Evolutionary conservation across 106 monocot species (phyloP).

Genomic region (Dioscorea dumetorum): DNA sequence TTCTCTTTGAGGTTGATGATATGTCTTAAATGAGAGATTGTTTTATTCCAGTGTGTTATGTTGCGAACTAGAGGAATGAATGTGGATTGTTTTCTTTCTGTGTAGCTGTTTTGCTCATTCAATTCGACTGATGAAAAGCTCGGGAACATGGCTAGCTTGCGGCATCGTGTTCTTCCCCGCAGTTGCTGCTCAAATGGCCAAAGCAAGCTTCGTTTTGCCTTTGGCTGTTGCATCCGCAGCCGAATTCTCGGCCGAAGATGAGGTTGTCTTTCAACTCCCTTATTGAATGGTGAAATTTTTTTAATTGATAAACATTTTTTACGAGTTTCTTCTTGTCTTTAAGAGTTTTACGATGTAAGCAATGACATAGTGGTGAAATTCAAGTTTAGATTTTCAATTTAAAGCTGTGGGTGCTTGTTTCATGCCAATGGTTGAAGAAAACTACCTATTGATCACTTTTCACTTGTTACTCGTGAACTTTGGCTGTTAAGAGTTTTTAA

Average conservation of each 20-base stretch:
- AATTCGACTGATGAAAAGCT: constrained; percentile 70
- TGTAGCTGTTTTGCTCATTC: constrained; percentile 64
- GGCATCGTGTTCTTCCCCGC: constrained; percentile 88
- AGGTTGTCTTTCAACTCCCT: constrained; percentile 32
- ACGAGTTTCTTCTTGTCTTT: too few relatives aligned
- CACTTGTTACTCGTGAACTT: neutral
- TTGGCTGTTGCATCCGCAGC: constrained; percentile 85
- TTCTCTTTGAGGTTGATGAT: constrained; percentile 78
- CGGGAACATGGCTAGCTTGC: constrained; percentile 70
- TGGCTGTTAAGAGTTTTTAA: too few relatives aligned
- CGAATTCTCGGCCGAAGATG: constrained; percentile 63
- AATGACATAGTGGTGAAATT: too few relatives aligned
- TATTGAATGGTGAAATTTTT: too few relatives aligned
- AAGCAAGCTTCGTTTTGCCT: constrained; percentile 92
- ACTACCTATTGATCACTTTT: too few relatives aligned
- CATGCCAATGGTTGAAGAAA: too few relatives aligned
- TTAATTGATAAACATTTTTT: too few relatives aligned
- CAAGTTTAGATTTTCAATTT: too few relatives aligned
- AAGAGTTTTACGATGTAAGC: too few relatives aligned
- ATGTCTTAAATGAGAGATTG: neutral
- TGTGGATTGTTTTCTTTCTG: constrained; percentile 5
- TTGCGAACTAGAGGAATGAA: too few relatives aligned
- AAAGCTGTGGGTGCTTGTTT: too few relatives aligned
- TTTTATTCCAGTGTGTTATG: neutral
- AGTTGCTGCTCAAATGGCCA: constrained; percentile 78